These are phyloP conservation scores for Nemania sp. DNA, from an alignment of 2,329 filamentous ascomycete species.

Conservation along the genomic window DNA sequence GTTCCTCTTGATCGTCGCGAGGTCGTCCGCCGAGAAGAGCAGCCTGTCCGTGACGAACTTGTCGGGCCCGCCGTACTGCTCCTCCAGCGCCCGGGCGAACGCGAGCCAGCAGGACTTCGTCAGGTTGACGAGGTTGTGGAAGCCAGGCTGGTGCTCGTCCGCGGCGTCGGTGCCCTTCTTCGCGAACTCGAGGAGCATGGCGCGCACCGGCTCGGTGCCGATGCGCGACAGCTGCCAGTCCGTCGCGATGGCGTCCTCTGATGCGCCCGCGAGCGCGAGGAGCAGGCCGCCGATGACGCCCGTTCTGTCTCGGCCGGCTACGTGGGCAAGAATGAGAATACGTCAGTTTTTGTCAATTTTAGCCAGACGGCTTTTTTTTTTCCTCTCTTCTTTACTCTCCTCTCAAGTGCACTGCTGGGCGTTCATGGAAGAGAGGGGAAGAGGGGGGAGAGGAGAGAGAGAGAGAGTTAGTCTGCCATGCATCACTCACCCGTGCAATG, in stretches of 20 bases:
- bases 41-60: conserved; percentile 52
- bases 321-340: not conserved
- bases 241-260: conserved; percentile 47
- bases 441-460: not conserved
- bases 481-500: conserved; percentile 57
- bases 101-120: conserved; percentile 50
- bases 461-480: not conserved
- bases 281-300: conserved; percentile 56
- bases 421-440: not conserved
- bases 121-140: conserved; percentile 53
- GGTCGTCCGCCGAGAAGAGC: conserved; percentile 52
- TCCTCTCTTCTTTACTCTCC: too few species aligned
- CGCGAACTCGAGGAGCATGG: conserved; percentile 51
- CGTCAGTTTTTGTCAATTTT: not conserved
- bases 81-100: conserved; percentile 50
- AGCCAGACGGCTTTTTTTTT: not conserved
- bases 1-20: conserved; percentile 54
- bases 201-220: conserved; percentile 56
- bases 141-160: conserved; percentile 50
- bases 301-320: conserved; percentile 60
- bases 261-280: conserved; percentile 54
- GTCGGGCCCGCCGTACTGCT: conserved; percentile 54
- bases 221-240: conserved; percentile 61
- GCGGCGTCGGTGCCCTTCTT: conserved; percentile 44
- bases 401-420: too few species aligned